These are phyloP conservation scores for Thraustotheca clavata DNA, from an alignment of 352 stramenopile species.

Conservation along the genomic window DNA sequence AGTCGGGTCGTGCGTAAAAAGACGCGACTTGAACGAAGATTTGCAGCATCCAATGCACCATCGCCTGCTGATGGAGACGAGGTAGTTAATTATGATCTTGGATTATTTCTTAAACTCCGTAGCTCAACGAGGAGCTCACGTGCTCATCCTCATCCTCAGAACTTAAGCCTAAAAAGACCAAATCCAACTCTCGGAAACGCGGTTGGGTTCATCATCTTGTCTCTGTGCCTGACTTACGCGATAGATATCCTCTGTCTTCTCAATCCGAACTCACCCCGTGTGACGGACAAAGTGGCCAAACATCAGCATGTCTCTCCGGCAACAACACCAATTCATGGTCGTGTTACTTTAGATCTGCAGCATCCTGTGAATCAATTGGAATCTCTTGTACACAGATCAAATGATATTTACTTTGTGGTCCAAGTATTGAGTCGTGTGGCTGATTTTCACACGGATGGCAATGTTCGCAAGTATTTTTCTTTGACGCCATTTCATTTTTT, in stretches of 20 bases:
- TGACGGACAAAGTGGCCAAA: not conserved
- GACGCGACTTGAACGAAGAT: conserved; percentile 2
- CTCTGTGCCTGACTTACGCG: not conserved
- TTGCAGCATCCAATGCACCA: not conserved
- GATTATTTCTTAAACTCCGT: not conserved
- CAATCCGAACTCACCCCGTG: conserved; percentile 11
- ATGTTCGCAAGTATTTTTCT: conserved; percentile 15
- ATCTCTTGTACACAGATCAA: conserved; percentile 4
- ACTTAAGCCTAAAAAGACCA: not conserved
- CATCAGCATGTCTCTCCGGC: not conserved
- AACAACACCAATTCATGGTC: not conserved
- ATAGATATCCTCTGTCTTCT: conserved; percentile 15
- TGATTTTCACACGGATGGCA: conserved; percentile 2
- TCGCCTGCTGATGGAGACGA: not conserved
- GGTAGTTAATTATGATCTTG: not conserved
- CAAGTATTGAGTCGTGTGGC: conserved; percentile 19
- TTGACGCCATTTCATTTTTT: conserved; percentile 17
- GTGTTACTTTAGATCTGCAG: too few relatives aligned
- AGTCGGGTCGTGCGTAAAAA: conserved; percentile 19
- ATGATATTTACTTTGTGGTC: conserved; percentile 18
- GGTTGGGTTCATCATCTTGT: not conserved
- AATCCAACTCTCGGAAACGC: not conserved
- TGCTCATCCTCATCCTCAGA: conserved; percentile 1
- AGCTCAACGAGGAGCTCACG: not conserved
- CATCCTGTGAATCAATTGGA: not conserved